These are phyloP conservation scores for Cichorium intybus DNA, from an alignment of 140 eudicot species.

Conservation along the genomic window DNA sequence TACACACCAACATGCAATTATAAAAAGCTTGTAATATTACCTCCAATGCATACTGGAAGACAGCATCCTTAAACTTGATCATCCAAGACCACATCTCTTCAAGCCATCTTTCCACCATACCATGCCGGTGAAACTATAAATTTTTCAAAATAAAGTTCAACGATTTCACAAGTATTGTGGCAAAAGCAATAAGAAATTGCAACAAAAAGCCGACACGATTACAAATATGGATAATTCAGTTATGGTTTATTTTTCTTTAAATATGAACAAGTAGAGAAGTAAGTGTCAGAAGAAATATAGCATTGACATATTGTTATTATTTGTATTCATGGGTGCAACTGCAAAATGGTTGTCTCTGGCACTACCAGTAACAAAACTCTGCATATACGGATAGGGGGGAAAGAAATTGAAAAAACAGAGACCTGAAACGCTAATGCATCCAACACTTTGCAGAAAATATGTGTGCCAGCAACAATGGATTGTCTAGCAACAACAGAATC, in stretches of 20 bases:
- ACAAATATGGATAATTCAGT: not conserved
- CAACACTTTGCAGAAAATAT: constrained; percentile 57
- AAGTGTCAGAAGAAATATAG: not conserved
- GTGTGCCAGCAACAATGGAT: constrained; percentile 66
- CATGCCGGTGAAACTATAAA: constrained; percentile 75
- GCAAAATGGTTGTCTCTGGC: not conserved
- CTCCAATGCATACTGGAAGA: constrained; percentile 60
- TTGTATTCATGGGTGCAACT: not conserved
- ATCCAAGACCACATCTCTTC: constrained; percentile 88
- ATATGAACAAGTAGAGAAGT: not conserved
- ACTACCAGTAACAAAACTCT: constrained; percentile 2
- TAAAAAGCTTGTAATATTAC: constrained; percentile 33
- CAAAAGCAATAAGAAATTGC: not conserved
- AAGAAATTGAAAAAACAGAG: constrained; percentile 12
- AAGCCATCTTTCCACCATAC: constrained; percentile 89
- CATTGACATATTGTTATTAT: not conserved
- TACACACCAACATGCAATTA: constrained; percentile 3
- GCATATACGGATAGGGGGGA: not conserved
- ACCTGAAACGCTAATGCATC: constrained; percentile 83
- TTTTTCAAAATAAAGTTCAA: constrained; percentile 18
- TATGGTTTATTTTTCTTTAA: not conserved
- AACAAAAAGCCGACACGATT: not conserved
- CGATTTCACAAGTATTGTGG: not conserved
- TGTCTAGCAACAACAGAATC: constrained; percentile 68
- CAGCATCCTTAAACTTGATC: constrained; percentile 72